Evolutionary conservation across 192 early-diverging fungal genomes (phyloP), one percentile per base, ranked within the genome.

Genomic region (Kickxella alabastrina): DNA sequence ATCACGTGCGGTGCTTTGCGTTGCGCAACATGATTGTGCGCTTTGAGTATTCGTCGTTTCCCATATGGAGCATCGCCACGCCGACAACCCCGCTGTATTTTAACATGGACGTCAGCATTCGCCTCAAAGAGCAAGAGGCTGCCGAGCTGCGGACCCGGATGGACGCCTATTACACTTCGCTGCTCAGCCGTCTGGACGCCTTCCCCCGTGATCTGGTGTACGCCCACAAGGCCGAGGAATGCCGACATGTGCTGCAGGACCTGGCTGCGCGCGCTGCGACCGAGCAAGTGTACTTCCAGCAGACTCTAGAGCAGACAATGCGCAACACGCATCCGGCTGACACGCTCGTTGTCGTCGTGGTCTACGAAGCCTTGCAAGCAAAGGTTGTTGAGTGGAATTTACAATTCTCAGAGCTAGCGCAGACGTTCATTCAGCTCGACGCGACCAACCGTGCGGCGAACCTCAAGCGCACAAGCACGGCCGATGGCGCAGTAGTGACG

Each of bases 1-100:
- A 95, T 37, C 91, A 92, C 69, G 80, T 90, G n/a, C 81, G 89
- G 5, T 93, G 80, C 49, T 97, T 97, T 77, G 78, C 83, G 1
- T 62, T 86, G 25, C 83, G 83, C 25, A 82, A 91, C 47, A 77
- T 90, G 42, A 80, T 84, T 3, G 85, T 96, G 24, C 72, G 82
- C 26, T 88, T 99, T 54, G 81, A 87, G 56, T 87, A 90, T 54
- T 57, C 75, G 23, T 34, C 56, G 43, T 62, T 71, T 17, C 44
- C 42, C n/a, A 61, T 64, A 24, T 66, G 62, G 75, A 48, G 46
- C 55, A 65, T 69, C 36, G 60, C 62, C 2, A 61, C 59, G 18
- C 66, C 68, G 3, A 71, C 63, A 13, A 71, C 52, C 27, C 63
- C 68, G 10, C 46, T 71, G 34, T 71, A 62, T 47, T 71, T 66